Base-by-base conservation (phyloP, 371 early-diverging fungal genomes). In the Amoeboaphelidium protococcarum region DNA sequence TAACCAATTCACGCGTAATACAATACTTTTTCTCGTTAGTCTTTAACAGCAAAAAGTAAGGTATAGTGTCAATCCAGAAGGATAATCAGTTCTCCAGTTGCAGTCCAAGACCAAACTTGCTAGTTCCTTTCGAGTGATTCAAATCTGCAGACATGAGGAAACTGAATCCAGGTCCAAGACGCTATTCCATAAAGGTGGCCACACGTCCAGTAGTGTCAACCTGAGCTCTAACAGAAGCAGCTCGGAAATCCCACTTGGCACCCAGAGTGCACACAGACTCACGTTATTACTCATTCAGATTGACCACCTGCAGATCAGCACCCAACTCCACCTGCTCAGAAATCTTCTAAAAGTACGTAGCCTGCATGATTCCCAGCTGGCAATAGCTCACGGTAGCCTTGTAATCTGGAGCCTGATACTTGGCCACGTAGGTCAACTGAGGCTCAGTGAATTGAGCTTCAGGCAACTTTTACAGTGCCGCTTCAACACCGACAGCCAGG, bases 271-370 rank as follows among this genome's bases (percentile, higher is more conserved):
- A 84, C 48, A 87, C 72, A 44, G 84, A 94, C 48, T 89, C 88
- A 42, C 88, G 72, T 44, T 81, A 71, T 23, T 74, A 76, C 2
- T 48, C 50, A n/a, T 53, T 47, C 57, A 87, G 55, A 43, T 6
- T n/a, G 19, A 23, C 37, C 55, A 82, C 51, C 59, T 92, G 88
- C 42, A 89, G 64, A 62, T 95, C 94, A 3, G 85, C 74, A 48
- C 78, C 88, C 31, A 90, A 74, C 60, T 92, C 94, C 48, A 87
- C 78, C 66, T 86, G 80, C 50, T 83, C 84, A 54, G 78, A 86
- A 61, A 92, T 66, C 47, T 79, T 76, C 52, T 84, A 74, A 67
- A 79, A 88, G 67, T 87, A 92, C 27, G 81, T 71, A 19, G 80
- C 76, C 57, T 83, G 79, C 45, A 85, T 55, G 27, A 83, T 68